Percentiles rank a stretch among this genome's conserved stretches.
Conservation (phyloP, 768 basidiomycete genomes). For the Gelatoporia subvermispora region DNA sequence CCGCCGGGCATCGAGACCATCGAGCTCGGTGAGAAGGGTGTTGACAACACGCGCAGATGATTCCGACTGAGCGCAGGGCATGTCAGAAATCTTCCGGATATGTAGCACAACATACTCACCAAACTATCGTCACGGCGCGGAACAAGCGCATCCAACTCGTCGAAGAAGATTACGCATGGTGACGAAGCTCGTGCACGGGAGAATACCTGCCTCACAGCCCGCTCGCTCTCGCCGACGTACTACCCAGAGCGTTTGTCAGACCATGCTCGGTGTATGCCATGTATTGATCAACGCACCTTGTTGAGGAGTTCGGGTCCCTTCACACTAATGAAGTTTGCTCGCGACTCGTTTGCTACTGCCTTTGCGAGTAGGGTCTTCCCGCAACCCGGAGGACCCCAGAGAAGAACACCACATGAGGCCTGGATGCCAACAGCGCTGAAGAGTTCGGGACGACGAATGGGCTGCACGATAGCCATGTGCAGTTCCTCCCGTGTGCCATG, state of each 20-base stretch:
- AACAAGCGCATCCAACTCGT: conserved; percentile 90
- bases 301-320: conserved; percentile 97
- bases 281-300: conserved; percentile 80
- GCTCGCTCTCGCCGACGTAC: conserved; percentile 97
- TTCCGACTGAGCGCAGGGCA: conserved; percentile 59
- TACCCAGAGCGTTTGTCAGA: conserved; percentile 22
- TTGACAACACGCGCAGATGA: conserved; percentile 92
- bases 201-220: conserved; percentile 93
- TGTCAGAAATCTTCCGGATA: background rate
- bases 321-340: conserved; percentile 96
- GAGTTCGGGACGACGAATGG: conserved; percentile 83
- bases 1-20: conserved; percentile 83
- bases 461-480: conserved; percentile 97
- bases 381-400: conserved; percentile 99
- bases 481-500: conserved; percentile 82
- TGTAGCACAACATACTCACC: conserved; percentile 38
- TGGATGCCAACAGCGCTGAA: conserved; percentile 88
- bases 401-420: conserved; percentile 85
- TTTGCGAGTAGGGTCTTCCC: conserved; percentile 98
- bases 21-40: conserved; percentile 89
- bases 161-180: conserved; percentile 94
- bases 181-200: conserved; percentile 89
- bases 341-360: conserved; percentile 93
- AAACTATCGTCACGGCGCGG: conserved; percentile 86
- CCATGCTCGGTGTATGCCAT: no score